Conservation (phyloP, 2,329 filamentous ascomycete genomes). For the Ceratocystis cacaofunesta region DNA sequence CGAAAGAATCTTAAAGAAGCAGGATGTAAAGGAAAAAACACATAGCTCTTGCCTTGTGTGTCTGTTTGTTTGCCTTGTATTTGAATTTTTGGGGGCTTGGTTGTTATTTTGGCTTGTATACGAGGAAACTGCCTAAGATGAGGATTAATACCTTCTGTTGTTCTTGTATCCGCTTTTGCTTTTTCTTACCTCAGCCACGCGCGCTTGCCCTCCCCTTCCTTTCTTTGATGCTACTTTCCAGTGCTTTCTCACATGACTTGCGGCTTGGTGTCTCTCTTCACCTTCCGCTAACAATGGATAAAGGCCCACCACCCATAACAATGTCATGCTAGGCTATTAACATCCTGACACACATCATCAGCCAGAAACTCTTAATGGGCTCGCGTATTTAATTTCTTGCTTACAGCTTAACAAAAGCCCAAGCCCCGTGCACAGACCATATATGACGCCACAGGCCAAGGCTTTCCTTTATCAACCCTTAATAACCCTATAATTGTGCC, state of each 20-base stretch:
- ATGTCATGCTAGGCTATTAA: not conserved
- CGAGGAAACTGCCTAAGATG: not conserved
- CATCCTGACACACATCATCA: not conserved
- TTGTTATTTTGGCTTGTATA: not conserved
- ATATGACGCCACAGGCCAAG: not conserved
- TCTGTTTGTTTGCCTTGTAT: not conserved
- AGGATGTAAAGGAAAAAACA: not conserved
- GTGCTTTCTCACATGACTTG: not conserved
- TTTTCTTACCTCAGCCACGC: not conserved
- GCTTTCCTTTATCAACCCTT: not conserved
- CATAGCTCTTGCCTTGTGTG: not conserved
- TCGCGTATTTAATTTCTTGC: conserved; percentile 1
- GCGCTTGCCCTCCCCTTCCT: not conserved
- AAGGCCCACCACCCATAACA: not conserved
- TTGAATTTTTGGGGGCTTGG: not conserved
- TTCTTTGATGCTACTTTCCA: not conserved
- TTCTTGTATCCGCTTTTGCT: not conserved
- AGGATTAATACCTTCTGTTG: not conserved
- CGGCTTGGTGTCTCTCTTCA: not conserved
- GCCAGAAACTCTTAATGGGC: not conserved
- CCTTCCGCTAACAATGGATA: not conserved
- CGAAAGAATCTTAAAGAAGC: not conserved
- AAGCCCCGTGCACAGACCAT: not conserved
- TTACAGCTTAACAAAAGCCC: not conserved
- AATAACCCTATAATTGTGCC: not conserved